A percentile compares a stretch with the other conserved stretches of the same genome.
Evolutionary conservation across 345 rosid species (phyloP).

Genomic region (Cardamine chenopodiifolia): DNA sequence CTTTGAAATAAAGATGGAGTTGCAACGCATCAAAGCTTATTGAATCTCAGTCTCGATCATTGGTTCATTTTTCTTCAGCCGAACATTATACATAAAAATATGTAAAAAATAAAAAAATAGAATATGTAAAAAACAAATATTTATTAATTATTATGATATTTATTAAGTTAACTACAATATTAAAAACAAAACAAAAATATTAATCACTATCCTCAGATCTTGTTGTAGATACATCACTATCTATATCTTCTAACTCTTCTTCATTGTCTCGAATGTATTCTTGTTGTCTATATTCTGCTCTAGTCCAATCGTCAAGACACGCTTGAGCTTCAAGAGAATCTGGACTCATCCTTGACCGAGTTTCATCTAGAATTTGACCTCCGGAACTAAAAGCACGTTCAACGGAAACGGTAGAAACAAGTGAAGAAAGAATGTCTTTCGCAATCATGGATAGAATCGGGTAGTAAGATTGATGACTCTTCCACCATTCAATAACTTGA

Average conservation of each 20-base stretch:
- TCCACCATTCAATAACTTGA: conserved; percentile 1
- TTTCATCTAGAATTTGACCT: not conserved
- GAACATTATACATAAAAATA: too few relatives aligned
- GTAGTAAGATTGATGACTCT: not conserved
- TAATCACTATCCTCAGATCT: not conserved
- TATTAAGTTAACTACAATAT: not conserved
- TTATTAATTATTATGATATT: too few relatives aligned
- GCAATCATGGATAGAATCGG: not conserved
- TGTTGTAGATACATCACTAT: not conserved
- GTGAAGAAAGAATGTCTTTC: conserved; percentile 3
- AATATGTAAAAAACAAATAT: too few relatives aligned
- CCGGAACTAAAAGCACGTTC: not conserved
- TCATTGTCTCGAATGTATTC: not conserved
- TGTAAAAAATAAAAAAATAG: not conserved
- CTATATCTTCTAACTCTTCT: not conserved
- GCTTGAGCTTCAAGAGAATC: not conserved
- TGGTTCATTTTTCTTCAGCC: too few relatives aligned
- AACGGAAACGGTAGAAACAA: not conserved
- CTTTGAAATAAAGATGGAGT: not conserved
- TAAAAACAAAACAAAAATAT: not conserved
- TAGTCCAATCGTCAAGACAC: not conserved
- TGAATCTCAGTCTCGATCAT: not conserved
- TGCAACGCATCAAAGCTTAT: not conserved
- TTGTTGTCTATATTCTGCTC: not conserved
- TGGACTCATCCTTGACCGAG: not conserved